Conservation (phyloP, 495 filamentous ascomycete genomes). For the Pseudotulostoma volvatum region DNA sequence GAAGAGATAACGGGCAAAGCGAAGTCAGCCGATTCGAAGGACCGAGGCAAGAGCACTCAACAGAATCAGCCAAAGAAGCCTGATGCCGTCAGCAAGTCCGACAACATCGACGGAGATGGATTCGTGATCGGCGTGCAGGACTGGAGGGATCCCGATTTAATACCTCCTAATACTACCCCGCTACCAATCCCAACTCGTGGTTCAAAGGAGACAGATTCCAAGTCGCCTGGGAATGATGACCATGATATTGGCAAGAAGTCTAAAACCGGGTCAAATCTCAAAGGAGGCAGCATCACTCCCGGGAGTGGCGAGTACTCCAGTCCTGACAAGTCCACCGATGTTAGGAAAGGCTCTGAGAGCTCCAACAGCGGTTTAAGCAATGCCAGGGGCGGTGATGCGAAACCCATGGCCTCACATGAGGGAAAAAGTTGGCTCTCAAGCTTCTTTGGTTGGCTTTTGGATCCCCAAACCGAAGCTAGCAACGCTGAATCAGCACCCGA, state of each 20-base stretch:
- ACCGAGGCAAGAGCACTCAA: constrained; percentile 7
- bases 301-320: constrained; percentile 58
- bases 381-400: background rate
- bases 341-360: background rate
- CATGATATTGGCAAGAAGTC: constrained; percentile 9
- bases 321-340: constrained; percentile 15
- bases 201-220: constrained; percentile 10
- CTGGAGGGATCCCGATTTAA: constrained; percentile 76
- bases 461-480: constrained; percentile 2
- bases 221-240: constrained; percentile 5
- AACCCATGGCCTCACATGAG: background rate
- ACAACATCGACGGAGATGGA: constrained; percentile 36
- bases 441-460: constrained; percentile 20
- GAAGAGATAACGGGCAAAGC: constrained; percentile 20
- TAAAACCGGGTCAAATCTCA: constrained; percentile 20
- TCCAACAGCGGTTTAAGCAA: background rate
- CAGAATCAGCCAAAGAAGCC: constrained; percentile 8
- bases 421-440: constrained; percentile 23
- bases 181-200: constrained; percentile 4
- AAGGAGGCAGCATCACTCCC: constrained; percentile 57
- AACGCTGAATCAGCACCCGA: background rate
- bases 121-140: constrained; percentile 90
- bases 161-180: constrained; percentile 23
- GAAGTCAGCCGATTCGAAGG: constrained; percentile 10
- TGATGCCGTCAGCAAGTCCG: constrained; percentile 4